Base-by-base conservation (phyloP, 805 yeast species). In the Yarrowia porcina region DNA sequence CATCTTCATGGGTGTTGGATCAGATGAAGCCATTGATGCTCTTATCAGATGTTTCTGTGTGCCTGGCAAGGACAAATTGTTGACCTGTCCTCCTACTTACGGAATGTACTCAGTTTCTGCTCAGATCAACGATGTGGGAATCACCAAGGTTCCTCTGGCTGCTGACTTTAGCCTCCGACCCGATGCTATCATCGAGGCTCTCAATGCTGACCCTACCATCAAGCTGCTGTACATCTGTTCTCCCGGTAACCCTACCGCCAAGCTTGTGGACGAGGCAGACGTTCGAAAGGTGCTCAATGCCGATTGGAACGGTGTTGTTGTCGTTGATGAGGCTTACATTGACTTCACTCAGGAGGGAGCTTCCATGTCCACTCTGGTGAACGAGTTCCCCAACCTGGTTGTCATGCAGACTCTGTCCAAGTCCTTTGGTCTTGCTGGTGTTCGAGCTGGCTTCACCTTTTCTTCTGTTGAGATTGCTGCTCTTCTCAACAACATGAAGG, bases 101-200 rank as follows among this genome's bases (percentile, higher is more conserved):
- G 97, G 98, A 7, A 94, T 94, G 99, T 94, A 94, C 79, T 77
- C 88, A 4, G 92, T 94, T 33, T 88, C 96, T 71, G 96, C 97
- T 1, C 83, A 84, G 28, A 88, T 94, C 64, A 94, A 94, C 71
- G 98, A 94, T 69, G 89, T 93, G 10, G 89, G 80, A 27, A 79
- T 89, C 39, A 90, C 84, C 15, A 79, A 82, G 65, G 92, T 90
- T 17, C 92, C 96, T 9, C 80, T 92, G 36, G 83, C 84, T 54
- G 80, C 80, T 56, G 61, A 64, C 7, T 87, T 88, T 72, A 86
- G 85, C 64, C 76, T 90, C 50, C 83, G 87, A 66, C 77, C 83
- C 3, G 83, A 80, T 0, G 78, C 76, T 12, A 82, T 92, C 49
- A 69, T 82, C n/a, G 73, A 77, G 11, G 75, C 80, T 1, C 74